These are phyloP conservation scores for Begonia peltatifolia DNA, from an alignment of 306 rosid species.

Conservation along the genomic window DNA sequence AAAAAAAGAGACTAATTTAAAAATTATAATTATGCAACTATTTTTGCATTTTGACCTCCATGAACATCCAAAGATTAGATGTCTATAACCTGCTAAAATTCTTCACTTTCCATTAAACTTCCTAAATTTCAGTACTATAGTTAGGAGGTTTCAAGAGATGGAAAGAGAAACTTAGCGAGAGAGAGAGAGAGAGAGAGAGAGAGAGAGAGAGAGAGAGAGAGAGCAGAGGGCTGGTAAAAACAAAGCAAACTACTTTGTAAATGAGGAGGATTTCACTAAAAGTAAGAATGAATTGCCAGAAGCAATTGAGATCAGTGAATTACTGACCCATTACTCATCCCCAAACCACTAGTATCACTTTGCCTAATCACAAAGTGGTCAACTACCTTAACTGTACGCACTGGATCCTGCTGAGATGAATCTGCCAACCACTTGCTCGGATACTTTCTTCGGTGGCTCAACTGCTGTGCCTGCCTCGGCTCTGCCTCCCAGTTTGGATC, in stretches of 20 bases:
- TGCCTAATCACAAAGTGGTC: conserved; percentile 58
- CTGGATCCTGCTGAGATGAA: conserved; percentile 50
- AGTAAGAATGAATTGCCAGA: conserved; percentile 1
- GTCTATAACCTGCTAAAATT: too few relatives aligned
- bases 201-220: too few relatives aligned
- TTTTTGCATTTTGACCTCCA: too few relatives aligned
- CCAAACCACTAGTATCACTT: conserved; percentile 23
- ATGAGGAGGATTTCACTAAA: conserved; percentile 7
- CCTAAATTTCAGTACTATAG: too few relatives aligned
- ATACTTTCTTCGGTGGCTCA: conserved; percentile 26
- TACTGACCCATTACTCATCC: conserved; percentile 21
- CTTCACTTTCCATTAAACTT: too few relatives aligned
- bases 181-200: too few relatives aligned
- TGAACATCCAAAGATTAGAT: too few relatives aligned
- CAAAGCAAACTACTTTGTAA: neutral
- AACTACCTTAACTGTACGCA: conserved; percentile 70
- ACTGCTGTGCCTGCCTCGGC: conserved; percentile 20
- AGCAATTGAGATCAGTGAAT: conserved; percentile 33
- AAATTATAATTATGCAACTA: too few relatives aligned
- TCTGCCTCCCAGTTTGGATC: conserved; percentile 45
- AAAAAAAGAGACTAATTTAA: too few relatives aligned
- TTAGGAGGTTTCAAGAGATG: too few relatives aligned
- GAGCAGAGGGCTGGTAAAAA: too few relatives aligned
- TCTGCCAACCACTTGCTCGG: conserved; percentile 62
- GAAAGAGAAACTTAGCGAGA: too few relatives aligned